phyloP scores from a whole-genome alignment of 148 eudicot genomes.

The Nepenthes mirabilis region DNA sequence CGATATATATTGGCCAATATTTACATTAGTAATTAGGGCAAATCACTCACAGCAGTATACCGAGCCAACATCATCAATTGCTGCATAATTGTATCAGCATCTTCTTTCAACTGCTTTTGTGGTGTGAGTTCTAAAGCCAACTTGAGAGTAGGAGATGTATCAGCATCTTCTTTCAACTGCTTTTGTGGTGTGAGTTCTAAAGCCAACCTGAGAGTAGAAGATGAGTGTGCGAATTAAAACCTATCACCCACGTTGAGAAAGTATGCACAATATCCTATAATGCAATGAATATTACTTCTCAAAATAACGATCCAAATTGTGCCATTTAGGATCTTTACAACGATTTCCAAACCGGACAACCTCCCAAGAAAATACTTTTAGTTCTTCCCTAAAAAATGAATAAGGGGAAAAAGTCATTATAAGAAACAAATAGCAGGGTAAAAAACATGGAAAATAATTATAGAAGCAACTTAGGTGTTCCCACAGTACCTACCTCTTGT shows the following conservation, averaged over 20 bases:
- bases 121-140: constrained; percentile 18
- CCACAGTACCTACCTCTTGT: constrained; percentile 34
- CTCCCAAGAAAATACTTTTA: constrained; percentile 41
- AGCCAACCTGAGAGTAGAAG: neutral
- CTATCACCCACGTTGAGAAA: neutral
- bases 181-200: constrained; percentile 26
- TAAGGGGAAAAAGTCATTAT: neutral
- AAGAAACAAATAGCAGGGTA: constrained; percentile 2
- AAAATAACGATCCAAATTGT: constrained; percentile 51
- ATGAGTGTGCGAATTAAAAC: neutral
- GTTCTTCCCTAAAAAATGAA: constrained; percentile 29
- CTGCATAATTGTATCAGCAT: constrained; percentile 32
- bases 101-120: constrained; percentile 34
- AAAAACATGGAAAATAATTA: neutral
- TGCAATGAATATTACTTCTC: constrained; percentile 28
- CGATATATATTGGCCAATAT: too few relatives aligned
- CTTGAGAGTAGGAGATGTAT: constrained; percentile 4
- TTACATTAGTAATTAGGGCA: too few relatives aligned
- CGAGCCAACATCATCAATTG: constrained; percentile 45
- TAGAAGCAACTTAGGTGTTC: neutral
- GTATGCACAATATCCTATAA: neutral
- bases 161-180: constrained; percentile 38
- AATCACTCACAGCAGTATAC: constrained; percentile 44
- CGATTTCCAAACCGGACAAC: constrained; percentile 59
- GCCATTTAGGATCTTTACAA: constrained; percentile 70